Percentiles rank a stretch among this genome's conserved stretches.
Conservation (phyloP, 306 rosid genomes). For the Castanopsis chinensis region DNA sequence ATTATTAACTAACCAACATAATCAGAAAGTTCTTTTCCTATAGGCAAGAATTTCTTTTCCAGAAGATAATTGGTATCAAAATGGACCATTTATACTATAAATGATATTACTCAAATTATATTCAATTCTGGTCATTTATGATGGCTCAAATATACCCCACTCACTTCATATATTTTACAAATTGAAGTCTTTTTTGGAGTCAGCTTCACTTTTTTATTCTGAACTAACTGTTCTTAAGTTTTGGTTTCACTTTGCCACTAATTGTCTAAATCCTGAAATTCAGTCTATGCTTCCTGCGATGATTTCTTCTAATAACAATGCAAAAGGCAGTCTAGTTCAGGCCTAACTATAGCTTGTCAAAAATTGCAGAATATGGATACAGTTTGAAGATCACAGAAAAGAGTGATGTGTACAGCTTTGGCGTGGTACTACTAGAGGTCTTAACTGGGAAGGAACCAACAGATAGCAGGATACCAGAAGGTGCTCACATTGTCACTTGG, state of each 20-base stretch:
- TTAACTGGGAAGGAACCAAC: constrained; percentile 81
- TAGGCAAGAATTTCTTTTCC: not conserved
- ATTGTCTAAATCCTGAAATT: not conserved
- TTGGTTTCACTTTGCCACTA: too few species aligned
- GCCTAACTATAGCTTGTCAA: constrained; percentile 11
- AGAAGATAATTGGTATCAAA: not conserved
- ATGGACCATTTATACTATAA: not conserved
- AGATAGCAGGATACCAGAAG: constrained; percentile 68
- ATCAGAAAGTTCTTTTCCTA: constrained; percentile 1
- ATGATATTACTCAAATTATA: not conserved
- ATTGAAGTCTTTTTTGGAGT: constrained; percentile 4
- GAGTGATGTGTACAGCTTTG: constrained; percentile 94
- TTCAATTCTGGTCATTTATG: constrained; percentile 1
- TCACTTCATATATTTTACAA: not conserved
- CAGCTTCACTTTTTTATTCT: not conserved
- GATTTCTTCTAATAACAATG: not conserved
- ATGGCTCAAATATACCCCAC: not conserved
- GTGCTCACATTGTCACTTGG: constrained; percentile 78
- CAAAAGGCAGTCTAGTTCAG: not conserved
- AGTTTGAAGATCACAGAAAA: constrained; percentile 91
- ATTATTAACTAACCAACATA: constrained; percentile 1
- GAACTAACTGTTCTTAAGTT: not conserved
- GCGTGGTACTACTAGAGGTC: constrained; percentile 81
- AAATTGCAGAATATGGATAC: constrained; percentile 89
- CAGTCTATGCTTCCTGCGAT: not conserved